phyloP scores from a whole-genome alignment of 768 basidiomycete genomes.

The Bullera alba region DNA sequence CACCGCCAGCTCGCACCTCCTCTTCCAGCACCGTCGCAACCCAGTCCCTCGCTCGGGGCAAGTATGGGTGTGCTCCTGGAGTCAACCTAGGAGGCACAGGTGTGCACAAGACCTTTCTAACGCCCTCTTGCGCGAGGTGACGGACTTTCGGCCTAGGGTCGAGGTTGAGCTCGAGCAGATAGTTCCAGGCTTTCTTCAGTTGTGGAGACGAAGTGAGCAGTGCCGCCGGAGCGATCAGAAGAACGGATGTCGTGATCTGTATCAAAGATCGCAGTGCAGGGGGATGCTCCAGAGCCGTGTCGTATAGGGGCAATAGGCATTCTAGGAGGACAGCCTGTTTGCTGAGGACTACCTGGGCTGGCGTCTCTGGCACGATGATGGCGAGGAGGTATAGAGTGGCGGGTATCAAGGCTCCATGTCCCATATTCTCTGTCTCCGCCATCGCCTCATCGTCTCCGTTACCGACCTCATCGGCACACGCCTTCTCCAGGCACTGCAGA shows the following conservation, averaged over 20 bases:
- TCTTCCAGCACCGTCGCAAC: conserved; percentile 61
- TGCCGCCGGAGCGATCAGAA: conserved; percentile 63
- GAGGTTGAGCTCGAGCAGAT: conserved; percentile 70
- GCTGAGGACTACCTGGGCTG: conserved; percentile 69
- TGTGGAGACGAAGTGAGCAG: conserved; percentile 56
- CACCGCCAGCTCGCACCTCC: conserved; percentile 53
- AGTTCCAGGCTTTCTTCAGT: conserved; percentile 75
- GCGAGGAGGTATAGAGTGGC: conserved; percentile 79
- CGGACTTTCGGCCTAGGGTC: conserved; percentile 92
- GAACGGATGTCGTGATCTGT: conserved; percentile 62
- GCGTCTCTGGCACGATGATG: conserved; percentile 67
- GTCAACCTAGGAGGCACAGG: conserved; percentile 66
- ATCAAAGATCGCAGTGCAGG: conserved; percentile 71
- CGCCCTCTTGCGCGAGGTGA: conserved; percentile 76
- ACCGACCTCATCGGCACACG: conserved; percentile 42
- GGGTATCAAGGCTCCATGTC: conserved; percentile 69
- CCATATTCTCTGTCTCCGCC: conserved; percentile 41
- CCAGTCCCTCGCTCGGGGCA: conserved; percentile 74
- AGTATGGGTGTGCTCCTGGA: conserved; percentile 70
- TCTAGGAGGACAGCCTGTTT: conserved; percentile 65
- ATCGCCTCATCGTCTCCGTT: conserved; percentile 47
- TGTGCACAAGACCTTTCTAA: conserved; percentile 65
- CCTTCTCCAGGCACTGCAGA: conserved; percentile 38
- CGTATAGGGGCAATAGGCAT: conserved; percentile 72
- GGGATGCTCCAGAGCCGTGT: conserved; percentile 60